phyloP scores from a whole-genome alignment of 495 filamentous ascomycete genomes.

The Xeromyces bisporus region DNA sequence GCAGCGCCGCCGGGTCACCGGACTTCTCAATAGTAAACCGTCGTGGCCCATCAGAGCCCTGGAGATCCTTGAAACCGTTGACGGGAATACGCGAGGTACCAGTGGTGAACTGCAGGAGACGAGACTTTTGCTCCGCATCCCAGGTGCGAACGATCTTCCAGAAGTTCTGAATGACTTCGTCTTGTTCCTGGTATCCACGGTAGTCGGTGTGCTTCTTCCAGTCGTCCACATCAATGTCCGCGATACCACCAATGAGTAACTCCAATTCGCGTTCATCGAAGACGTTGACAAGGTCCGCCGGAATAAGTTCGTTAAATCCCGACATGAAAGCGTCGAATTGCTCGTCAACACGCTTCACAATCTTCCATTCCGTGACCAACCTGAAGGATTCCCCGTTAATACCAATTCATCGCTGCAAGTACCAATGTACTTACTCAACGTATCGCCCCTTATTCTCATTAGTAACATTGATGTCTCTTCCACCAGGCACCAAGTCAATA shows the following conservation, averaged over 20 bases:
- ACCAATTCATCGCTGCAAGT: background rate
- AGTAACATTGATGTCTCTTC: conserved; percentile 83
- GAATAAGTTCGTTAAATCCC: conserved; percentile 95
- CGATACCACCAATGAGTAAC: conserved; percentile 93
- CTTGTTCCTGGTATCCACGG: conserved; percentile 93
- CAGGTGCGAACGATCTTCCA: conserved; percentile 94
- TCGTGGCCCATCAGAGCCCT: conserved; percentile 89
- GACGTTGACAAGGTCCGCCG: conserved; percentile 89
- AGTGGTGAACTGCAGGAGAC: conserved; percentile 90
- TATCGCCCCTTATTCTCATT: conserved; percentile 95
- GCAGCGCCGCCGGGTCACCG: conserved; percentile 72
- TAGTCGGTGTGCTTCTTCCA: conserved; percentile 99
- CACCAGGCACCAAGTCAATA: conserved; percentile 82
- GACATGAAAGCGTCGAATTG: conserved; percentile 97
- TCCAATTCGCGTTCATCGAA: conserved; percentile 98
- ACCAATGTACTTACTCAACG: conserved; percentile 53
- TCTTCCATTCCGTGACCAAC: conserved; percentile 96
- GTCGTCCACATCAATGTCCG: conserved; percentile 97
- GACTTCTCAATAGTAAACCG: conserved; percentile 97
- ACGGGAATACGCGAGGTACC: conserved; percentile 96
- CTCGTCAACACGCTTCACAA: conserved; percentile 92
- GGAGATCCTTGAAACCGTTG: conserved; percentile 98
- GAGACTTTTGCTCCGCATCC: conserved; percentile 97
- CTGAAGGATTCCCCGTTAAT: conserved; percentile 17
- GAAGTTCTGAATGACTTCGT: conserved; percentile 95